phyloP scores from a whole-genome alignment of 2,329 filamentous ascomycete species.

The Cladophialophora exuberans region DNA sequence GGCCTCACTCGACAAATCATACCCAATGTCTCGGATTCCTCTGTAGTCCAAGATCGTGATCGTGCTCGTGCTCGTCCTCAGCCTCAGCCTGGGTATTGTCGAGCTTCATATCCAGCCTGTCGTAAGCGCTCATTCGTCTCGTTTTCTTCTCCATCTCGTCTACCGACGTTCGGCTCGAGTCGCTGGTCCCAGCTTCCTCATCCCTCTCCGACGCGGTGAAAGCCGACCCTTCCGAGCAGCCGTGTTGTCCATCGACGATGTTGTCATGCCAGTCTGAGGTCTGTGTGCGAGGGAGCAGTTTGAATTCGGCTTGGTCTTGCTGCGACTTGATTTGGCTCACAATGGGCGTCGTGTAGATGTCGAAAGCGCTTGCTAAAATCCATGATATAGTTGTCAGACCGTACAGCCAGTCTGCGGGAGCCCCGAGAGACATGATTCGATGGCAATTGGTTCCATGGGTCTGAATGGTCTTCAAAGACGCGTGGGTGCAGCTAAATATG shows the following conservation, averaged over 20 bases:
- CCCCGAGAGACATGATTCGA: slow-evolving; percentile 12
- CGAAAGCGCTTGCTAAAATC: slow-evolving; percentile 15
- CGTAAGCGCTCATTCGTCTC: not conserved
- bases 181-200: not conserved
- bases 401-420: slow-evolving; percentile 19
- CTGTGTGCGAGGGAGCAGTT: too few species aligned
- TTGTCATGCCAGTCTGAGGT: not conserved
- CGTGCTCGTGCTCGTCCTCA: not conserved
- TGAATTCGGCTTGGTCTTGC: slow-evolving; percentile 7
- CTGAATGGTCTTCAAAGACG: not conserved
- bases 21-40: too few species aligned
- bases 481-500: slow-evolving; percentile 12
- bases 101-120: not conserved
- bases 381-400: slow-evolving; percentile 15
- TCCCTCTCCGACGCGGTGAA: not conserved
- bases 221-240: not conserved
- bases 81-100: not conserved
- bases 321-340: slow-evolving; percentile 8
- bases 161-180: not conserved
- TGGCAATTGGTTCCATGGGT: slow-evolving; percentile 14
- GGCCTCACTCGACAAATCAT: too few species aligned
- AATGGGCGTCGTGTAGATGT: slow-evolving; percentile 15
- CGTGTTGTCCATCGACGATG: not conserved
- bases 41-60: not conserved
- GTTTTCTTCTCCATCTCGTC: not conserved